Evolutionary conservation across 495 filamentous ascomycete genomes (phyloP), one percentile per base, ranked within the genome.

Genomic region (Chaetomium tenue): DNA sequence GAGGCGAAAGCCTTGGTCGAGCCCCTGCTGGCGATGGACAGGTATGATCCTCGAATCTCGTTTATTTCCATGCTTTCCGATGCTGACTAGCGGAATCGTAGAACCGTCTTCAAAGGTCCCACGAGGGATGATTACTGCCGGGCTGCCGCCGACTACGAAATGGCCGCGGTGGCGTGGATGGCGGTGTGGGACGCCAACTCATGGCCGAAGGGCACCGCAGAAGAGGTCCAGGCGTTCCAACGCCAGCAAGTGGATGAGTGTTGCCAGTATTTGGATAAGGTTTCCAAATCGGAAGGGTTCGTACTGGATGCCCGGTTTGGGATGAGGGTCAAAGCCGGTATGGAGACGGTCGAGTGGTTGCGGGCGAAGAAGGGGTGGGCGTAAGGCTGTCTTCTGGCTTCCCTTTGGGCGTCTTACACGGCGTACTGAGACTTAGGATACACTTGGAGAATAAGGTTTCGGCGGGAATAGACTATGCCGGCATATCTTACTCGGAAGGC

Each of bases 281-380:
- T 89, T 25, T 86, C 88, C 22, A 85, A 79, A 25, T 97, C 91
- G 91, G 93, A 96, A 67, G 79, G 81, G 16, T 98, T 90, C 71
- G 87, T 94, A 52, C 80, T 98, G 40, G 95, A 98, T 73, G 88
- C 90, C 51, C 83, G 94, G 58, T 85, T 97, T 58, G 90, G 91
- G 28, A 79, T 97, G 74, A 90, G 92, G 67, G 87, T 97, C 55
- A 90, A 90, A 60, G 91, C 91, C 28, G 90, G 86, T 2, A 73
- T 89, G 69, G 87, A 91, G 68, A 94, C 89, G 0, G 74, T 98
- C n/a, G 83, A 78, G 63, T 89, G 88, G 75, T 86, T 88, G 78
- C 85, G 74, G 70, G 59, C 56, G 8, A 77, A 78, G 63, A 77
- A 77, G 66, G 76, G 72, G 0, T 79, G 78, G 79, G 58, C 67